Evolutionary conservation across 2,329 filamentous ascomycete genomes (phyloP), one percentile per base, ranked within the genome.

Genomic region (Sporothrix luriei): DNA sequence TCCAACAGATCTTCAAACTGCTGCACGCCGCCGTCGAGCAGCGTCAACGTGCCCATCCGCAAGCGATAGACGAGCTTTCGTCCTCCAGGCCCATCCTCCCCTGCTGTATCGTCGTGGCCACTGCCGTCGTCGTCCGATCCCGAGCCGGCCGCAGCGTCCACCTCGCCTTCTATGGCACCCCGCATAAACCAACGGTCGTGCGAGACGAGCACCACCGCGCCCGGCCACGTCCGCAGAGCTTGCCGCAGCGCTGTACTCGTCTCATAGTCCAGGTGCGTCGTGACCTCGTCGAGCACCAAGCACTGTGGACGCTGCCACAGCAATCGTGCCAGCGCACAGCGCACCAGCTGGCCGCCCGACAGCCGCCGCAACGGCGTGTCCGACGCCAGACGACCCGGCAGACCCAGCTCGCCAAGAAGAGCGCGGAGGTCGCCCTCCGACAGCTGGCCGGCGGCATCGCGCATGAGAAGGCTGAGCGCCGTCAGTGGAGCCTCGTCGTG

Each of bases 171-270:
- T 0, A 95, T 83, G 0, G 91, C 91, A 2, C 88, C 88, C 59
- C 89, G 85, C 80, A 95, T 85, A 75, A 96, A 90, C 84, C 91
- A 96, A 43, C 93, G 84, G 77, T 96, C 92, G 80, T 96, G 93
- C 48, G 88, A 93, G 4, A 95, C 89, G 5, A 95, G 80, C 51
- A 96, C 79, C 4, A 95, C 84, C 0, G 91, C 92, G 0, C 92
- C 92, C 69, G 88, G 85, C 84, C 91, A 96, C 2, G 80, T 80
- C 16, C 84, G 83, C 72, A 96, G 77, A 2, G 90, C 90, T 29
- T 86, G 83, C 0, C 90, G 84, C 68, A 96, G 79, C 1, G 90
- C 91, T 9, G 87, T 85, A 29, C 94, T 91, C 0, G 91, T 94
- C 79, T 95, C 88, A 72, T 91, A 91, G 77, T 96, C 93, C 52